phyloP scores from a whole-genome alignment of 495 filamentous ascomycete species.

The Penicillium daleae region DNA sequence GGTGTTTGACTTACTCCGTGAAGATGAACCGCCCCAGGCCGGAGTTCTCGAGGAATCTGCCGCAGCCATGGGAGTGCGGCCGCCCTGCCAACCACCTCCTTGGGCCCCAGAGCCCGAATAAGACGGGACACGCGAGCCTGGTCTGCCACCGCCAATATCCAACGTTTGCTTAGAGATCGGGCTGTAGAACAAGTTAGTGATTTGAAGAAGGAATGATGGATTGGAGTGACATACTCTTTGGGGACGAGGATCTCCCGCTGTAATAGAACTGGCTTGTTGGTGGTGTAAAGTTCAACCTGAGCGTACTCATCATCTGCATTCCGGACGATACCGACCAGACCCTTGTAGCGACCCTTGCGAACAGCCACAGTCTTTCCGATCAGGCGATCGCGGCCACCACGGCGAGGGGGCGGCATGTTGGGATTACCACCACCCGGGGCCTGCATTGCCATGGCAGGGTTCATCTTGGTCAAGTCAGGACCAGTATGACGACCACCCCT shows the following conservation, averaged over 20 bases:
- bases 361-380: constrained; percentile 91
- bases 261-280: constrained; percentile 83
- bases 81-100: constrained; percentile 53
- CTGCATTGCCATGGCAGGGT: constrained; percentile 75
- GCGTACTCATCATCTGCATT: constrained; percentile 84
- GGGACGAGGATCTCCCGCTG: constrained; percentile 75
- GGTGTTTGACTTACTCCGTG: constrained; percentile 55
- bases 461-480: constrained; percentile 89
- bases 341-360: constrained; percentile 83
- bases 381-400: constrained; percentile 81
- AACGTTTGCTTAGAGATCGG: constrained; percentile 73
- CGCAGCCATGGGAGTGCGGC: constrained; percentile 68
- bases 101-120: constrained; percentile 43
- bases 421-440: constrained; percentile 41
- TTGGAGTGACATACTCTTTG: constrained; percentile 64
- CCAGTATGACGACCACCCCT: constrained; percentile 77
- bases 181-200: constrained; percentile 25
- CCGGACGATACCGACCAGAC: constrained; percentile 91
- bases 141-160: constrained; percentile 61
- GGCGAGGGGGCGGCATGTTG: constrained; percentile 77
- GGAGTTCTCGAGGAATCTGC: constrained; percentile 67
- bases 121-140: constrained; percentile 56
- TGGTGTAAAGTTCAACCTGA: constrained; percentile 89
- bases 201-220: not conserved
- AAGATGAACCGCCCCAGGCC: constrained; percentile 62